Evolutionary conservation across 306 rosid genomes (phyloP).

Genomic region (Malus orientalis): DNA sequence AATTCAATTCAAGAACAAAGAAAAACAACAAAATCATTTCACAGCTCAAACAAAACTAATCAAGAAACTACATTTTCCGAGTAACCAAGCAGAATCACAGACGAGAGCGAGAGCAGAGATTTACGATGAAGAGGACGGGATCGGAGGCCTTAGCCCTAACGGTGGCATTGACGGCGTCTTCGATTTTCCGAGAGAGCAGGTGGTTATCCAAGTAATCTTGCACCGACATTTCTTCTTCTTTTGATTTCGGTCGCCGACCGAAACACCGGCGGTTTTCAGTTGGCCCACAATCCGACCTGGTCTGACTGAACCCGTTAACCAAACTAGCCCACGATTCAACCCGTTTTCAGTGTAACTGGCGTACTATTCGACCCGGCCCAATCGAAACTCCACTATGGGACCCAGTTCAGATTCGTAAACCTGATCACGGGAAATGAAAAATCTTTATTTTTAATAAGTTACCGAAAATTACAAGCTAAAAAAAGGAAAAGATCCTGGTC

Average conservation of each 20-base stretch:
- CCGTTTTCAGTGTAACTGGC: too few relatives aligned
- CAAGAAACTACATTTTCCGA: not conserved
- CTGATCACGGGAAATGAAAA: too few relatives aligned
- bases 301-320: too few relatives aligned
- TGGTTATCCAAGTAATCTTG: slow-evolving; percentile 79
- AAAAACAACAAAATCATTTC: not conserved
- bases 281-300: too few relatives aligned
- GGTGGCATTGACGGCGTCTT: slow-evolving; percentile 97
- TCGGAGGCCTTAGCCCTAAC: slow-evolving; percentile 84
- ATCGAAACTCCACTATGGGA: too few relatives aligned
- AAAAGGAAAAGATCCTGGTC: too few relatives aligned
- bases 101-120: not conserved
- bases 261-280: not conserved
- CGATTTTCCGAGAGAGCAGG: slow-evolving; percentile 84
- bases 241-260: not conserved
- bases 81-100: slow-evolving; percentile 4
- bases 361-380: too few relatives aligned
- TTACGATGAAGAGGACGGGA: slow-evolving; percentile 94
- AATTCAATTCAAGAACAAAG: not conserved
- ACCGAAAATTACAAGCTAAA: too few relatives aligned
- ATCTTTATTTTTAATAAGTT: too few relatives aligned
- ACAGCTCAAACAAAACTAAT: not conserved
- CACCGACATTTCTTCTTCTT: slow-evolving; percentile 60
- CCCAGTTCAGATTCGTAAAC: too few relatives aligned
- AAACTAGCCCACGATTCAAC: too few relatives aligned